phyloP scores from a whole-genome alignment of 768 basidiomycete species.

The Megacollybia marginata region DNA sequence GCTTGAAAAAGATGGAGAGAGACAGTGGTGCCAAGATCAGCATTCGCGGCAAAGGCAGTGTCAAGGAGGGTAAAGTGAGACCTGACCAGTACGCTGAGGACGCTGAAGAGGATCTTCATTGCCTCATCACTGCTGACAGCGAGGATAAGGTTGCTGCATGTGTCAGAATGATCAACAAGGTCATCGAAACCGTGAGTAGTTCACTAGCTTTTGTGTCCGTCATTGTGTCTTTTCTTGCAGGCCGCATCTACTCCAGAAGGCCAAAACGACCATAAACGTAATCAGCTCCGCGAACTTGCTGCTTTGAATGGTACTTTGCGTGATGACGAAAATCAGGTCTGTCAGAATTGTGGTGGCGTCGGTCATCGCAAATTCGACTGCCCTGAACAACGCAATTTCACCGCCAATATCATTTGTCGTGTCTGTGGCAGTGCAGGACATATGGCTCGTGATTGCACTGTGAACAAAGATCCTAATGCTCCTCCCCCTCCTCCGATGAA shows the following conservation, averaged over 20 bases:
- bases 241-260: slow-evolving; percentile 99
- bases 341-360: slow-evolving; percentile 91
- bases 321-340: slow-evolving; percentile 99
- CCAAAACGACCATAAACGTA: slow-evolving; percentile 98
- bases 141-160: slow-evolving; percentile 89
- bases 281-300: slow-evolving; percentile 95
- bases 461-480: slow-evolving; percentile 84
- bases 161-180: slow-evolving; percentile 92
- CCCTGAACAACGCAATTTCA: slow-evolving; percentile 96
- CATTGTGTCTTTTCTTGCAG: slow-evolving; percentile 32
- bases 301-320: slow-evolving; percentile 97
- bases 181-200: slow-evolving; percentile 87
- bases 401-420: slow-evolving; percentile 98
- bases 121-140: slow-evolving; percentile 88
- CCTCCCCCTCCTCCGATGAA: slow-evolving; percentile 43
- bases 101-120: slow-evolving; percentile 98
- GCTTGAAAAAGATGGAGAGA: slow-evolving; percentile 98
- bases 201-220: neutral
- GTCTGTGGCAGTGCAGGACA: slow-evolving; percentile 97
- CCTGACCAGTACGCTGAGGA: slow-evolving; percentile 94
- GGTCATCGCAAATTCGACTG: slow-evolving; percentile 99
- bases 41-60: slow-evolving; percentile 96
- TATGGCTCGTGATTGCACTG: slow-evolving; percentile 97
- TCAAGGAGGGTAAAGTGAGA: slow-evolving; percentile 97
- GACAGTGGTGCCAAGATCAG: slow-evolving; percentile 98